Base-by-base conservation (phyloP, 2,329 filamentous ascomycete genomes). In the Colletotrichum abscissum region DNA sequence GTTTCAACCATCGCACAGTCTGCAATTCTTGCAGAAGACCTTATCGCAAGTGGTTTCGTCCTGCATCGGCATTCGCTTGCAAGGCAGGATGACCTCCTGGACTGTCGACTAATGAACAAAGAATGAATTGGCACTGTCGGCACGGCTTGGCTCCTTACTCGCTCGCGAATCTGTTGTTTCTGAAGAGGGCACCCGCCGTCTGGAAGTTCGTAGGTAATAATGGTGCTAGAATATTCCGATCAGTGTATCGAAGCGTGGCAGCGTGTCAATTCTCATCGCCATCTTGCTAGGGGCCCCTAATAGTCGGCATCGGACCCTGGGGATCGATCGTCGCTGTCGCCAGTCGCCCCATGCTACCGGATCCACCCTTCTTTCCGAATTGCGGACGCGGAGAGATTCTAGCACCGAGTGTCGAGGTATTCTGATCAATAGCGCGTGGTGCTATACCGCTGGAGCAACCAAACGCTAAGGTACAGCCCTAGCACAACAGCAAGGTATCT, bases 301-400 rank as follows among this genome's bases (percentile, higher is more conserved):
- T 28, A 19, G n/a, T 52, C 19, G 14, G 28, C 30, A 38, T 38
- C 46, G 22, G 71, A 70, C 67, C 67, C 67, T 71, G n/a, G 56
- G 55, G 14, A 70, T 73, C 71, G 67, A 73, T 73, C 19, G 8
- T 49, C 62, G 22, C 33, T 35, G 30, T 28, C n/a, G 11, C 33
- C 33, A 35, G 33, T 35, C 16, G 38, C 42, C 33, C 54, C 9
- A 42, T 14, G n/a, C 46, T 14, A 30, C 30, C 38, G 38, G 58
- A 14, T 22, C 60, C 60, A 22, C 56, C 65, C 28, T 22, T 26
- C 7, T 54, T 56, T 69, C 55, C 67, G 67, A 66, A 22, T 28
- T 49, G 71, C 71, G 71, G 60, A 73, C 67, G 67, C 71, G 71
- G 67, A 73, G 22, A 60, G 71, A 73, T 70, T 73, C 26, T 33